Base-by-base conservation (phyloP, 768 basidiomycete species). In the Podaxis sp. region DNA sequence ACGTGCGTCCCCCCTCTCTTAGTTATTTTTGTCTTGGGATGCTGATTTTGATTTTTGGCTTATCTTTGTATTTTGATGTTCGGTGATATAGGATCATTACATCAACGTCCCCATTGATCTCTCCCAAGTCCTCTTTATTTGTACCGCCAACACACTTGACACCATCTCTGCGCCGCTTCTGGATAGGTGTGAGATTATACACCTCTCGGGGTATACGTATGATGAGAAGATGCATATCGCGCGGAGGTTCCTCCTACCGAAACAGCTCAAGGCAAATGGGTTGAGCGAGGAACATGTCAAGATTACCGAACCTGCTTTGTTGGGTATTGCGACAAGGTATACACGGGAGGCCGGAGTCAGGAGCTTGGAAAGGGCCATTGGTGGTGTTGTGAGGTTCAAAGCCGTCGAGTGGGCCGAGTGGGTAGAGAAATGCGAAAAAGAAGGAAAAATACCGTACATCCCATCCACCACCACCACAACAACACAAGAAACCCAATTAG, bases 321-420 rank as follows among this genome's bases (percentile, higher is more conserved):
- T 88, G 59, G 82, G 85, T 55, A 82, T 96, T 54, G 87, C 89
- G 19, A 90, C 88, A 1, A 80, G 86, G 15, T 96, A 94, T 68
- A 96, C 95, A 1, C 81, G 92, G 5, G 95, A 98, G 73, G 93
- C 94, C 0, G 96, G 96, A 37, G 95, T 98, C n/a, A 85, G 96
- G 38, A 87, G 86, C 50, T 82, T 96, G 15, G 95, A 97, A 69
- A 85, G 95, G 12, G 86, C 91, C 2, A 86, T 98, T 46, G 94
- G 93, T 2, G 82, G 88, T 24, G 88, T 98, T n/a, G 90, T 90
- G n/a, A 78, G 95, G 36, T 89, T 82, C 66, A 97, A 97, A 69
- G 95, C 94, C 0, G 96, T 98, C 4, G 90, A 97, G 67, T 96
- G 90, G 87, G 85, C 92, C 0, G 89, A 91, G 66, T 78, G 81